Base-by-base conservation (phyloP, 129 eudicot species). In the Pulicaria dysenterica region DNA sequence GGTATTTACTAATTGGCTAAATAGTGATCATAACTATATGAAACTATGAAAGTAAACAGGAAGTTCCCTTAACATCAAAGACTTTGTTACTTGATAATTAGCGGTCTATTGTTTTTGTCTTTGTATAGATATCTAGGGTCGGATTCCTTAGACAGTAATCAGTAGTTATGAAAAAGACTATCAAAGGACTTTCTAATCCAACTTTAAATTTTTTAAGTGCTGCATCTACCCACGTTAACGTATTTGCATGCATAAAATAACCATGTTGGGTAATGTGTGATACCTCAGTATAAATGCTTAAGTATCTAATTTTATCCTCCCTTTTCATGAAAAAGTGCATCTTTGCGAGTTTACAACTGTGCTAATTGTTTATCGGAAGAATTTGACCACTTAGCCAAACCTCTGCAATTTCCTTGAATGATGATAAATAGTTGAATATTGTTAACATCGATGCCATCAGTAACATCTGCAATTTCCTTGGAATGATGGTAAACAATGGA, bases 1-100 rank as follows among this genome's bases (percentile, higher is more conserved):
- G 38, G 39, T 59, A 31, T 53, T 39, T 73, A 48, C 47, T 58
- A 47, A 73, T 54, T 65, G 47, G 49, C 67, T 51, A 69, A 69
- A 38, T 49, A 46, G 49, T 73, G 15, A 59, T 13, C 69, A 11
- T 15, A 48, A 54, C 8, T 31, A n/a, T 31, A 24, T 58, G 14
- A 67, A 15, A n/a, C 8, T 31, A 24, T 58, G 14, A 67, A 15
- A n/a, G 19, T 43, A 76, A 24, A 57, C 6, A 5, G 57, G 10
- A 9, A 56, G 67, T 44, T 45, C 48, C 39, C 8, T 7, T 24
- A 5, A 17, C 13, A 13, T 43, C 7, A 6, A 17, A 76, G 43
- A 8, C 66, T 42, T 73, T 56, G 42, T 48, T 42, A 24, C 24
- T 75, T 39, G 73, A 56, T 49, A 14, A 9, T 75, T 65, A 46